phyloP scores from a whole-genome alignment of 2,329 filamentous ascomycete genomes.

The Aspergillus candidus region DNA sequence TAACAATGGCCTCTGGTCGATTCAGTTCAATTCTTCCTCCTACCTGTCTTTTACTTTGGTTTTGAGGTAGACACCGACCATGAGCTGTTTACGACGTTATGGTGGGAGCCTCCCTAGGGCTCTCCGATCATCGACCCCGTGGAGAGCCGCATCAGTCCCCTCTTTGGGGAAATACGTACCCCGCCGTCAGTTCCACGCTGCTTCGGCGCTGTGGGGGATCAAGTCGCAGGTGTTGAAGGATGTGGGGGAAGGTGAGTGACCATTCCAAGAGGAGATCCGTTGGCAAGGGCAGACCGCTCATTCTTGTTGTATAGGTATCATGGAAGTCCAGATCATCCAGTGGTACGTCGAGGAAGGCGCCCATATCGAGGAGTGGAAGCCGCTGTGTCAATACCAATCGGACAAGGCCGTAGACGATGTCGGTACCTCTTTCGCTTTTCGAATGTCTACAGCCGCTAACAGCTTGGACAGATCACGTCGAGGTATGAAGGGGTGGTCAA shows the following conservation, averaged over 20 bases:
- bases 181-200: slow-evolving; percentile 32
- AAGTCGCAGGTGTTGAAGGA: slow-evolving; percentile 39
- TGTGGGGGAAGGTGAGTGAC: slow-evolving; percentile 36
- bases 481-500: slow-evolving; percentile 93
- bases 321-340: slow-evolving; percentile 97
- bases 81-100: slow-evolving; percentile 26
- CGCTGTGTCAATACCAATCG: slow-evolving; percentile 95
- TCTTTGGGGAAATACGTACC: slow-evolving; percentile 17
- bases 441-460: slow-evolving; percentile 5
- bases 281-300: neutral
- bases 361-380: slow-evolving; percentile 94
- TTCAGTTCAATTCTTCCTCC: neutral
- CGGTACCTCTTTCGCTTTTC: slow-evolving; percentile 12
- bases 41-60: neutral
- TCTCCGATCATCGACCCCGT: slow-evolving; percentile 22
- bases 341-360: slow-evolving; percentile 98
- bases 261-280: neutral
- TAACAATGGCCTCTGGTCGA: slow-evolving; percentile 5
- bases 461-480: slow-evolving; percentile 74
- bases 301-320: slow-evolving; percentile 62
- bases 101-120: slow-evolving; percentile 24
- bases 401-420: slow-evolving; percentile 76
- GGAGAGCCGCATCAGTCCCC: slow-evolving; percentile 21
- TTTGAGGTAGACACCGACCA: slow-evolving; percentile 8
- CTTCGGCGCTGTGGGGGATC: slow-evolving; percentile 28